Conservation (phyloP, 768 basidiomycete genomes). For the Boletus sp. region DNA sequence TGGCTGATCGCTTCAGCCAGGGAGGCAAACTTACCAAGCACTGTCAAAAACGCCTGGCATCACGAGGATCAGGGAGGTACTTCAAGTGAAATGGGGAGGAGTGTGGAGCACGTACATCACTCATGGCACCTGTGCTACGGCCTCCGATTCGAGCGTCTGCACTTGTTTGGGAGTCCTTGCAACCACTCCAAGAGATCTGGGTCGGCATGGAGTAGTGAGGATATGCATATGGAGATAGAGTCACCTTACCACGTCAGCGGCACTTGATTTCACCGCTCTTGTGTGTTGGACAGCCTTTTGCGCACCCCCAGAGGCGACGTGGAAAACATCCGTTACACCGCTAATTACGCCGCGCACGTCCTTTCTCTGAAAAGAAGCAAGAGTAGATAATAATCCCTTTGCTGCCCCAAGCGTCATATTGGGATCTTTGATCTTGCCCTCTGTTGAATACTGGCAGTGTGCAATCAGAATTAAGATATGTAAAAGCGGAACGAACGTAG, state of each 20-base stretch:
- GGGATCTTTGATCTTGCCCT: constrained; percentile 93
- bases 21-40: constrained; percentile 40
- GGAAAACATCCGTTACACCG: constrained; percentile 70
- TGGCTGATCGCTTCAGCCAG: neutral
- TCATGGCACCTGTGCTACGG: constrained; percentile 75
- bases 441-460: constrained; percentile 74
- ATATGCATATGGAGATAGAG: neutral
- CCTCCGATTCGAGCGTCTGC: constrained; percentile 70
- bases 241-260: constrained; percentile 77
- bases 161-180: constrained; percentile 80
- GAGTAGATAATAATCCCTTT: constrained; percentile 76
- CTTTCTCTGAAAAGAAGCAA: constrained; percentile 69
- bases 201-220: neutral
- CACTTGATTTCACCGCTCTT: constrained; percentile 65
- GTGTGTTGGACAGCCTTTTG: constrained; percentile 61
- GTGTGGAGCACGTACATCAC: constrained; percentile 47
- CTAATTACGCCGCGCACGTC: constrained; percentile 79
- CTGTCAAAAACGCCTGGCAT: constrained; percentile 53
- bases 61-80: neutral
- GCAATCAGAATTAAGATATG: neutral
- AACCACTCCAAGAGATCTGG: constrained; percentile 83
- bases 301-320: constrained; percentile 63
- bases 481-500: neutral
- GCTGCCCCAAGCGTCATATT: constrained; percentile 87
- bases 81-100: neutral